A percentile compares a stretch with the other conserved stretches of the same genome.
These are phyloP conservation scores for Iris pallida DNA, from an alignment of 116 monocot species.

Conservation along the genomic window DNA sequence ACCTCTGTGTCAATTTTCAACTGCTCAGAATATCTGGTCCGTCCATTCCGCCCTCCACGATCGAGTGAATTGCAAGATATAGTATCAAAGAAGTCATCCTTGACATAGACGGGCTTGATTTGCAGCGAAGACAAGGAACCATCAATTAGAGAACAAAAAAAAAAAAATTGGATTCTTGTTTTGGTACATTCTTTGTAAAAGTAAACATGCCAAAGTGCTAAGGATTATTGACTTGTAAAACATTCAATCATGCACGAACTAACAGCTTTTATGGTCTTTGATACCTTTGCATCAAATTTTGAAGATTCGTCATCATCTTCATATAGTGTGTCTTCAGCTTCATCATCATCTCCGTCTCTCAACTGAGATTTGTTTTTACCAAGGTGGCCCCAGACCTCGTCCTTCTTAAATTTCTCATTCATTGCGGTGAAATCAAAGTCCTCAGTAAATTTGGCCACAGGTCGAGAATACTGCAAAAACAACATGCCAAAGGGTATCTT, in stretches of 20 bases:
- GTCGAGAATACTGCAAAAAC: conserved; percentile 37
- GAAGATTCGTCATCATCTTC: conserved; percentile 25
- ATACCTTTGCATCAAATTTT: conserved; percentile 30
- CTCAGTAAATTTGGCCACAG: conserved; percentile 49
- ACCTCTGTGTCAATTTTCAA: conserved; percentile 67
- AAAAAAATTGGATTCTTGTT: neutral
- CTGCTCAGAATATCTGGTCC: conserved; percentile 58
- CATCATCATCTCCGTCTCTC: conserved; percentile 34
- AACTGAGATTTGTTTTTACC: conserved; percentile 41
- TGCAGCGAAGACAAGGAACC: conserved; percentile 6
- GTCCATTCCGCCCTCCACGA: conserved; percentile 22
- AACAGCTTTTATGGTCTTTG: neutral
- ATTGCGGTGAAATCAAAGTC: conserved; percentile 81
- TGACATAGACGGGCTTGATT: conserved; percentile 55
- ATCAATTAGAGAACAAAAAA: neutral
- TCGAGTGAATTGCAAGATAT: conserved; percentile 49
- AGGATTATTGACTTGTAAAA: too few relatives aligned
- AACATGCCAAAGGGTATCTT: neutral
- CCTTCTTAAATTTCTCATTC: conserved; percentile 85
- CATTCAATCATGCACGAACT: too few relatives aligned
- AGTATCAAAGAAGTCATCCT: conserved; percentile 73
- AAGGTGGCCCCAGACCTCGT: conserved; percentile 81
- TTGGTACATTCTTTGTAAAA: neutral
- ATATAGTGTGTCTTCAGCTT: conserved; percentile 16
- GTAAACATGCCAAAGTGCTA: too few relatives aligned